Conservation (phyloP, 495 filamentous ascomycete genomes). For the Neurospora sp. region DNA sequence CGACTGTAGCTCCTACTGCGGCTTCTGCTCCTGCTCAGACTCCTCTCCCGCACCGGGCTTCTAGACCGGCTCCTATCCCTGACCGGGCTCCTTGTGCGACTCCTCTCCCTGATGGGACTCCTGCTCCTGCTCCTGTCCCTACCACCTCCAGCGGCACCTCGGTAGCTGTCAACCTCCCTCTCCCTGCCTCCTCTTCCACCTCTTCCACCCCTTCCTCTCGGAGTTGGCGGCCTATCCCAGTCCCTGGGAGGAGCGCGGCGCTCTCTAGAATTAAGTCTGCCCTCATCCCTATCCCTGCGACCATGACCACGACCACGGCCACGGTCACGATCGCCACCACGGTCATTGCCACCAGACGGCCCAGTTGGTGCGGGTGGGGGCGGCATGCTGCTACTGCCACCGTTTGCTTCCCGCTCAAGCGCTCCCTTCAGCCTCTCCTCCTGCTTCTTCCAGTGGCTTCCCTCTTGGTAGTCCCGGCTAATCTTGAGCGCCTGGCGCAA, state of each 20-base stretch:
- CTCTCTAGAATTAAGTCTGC: background rate
- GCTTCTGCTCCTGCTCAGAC: background rate
- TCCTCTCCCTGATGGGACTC: background rate
- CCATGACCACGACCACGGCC: background rate
- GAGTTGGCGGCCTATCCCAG: background rate
- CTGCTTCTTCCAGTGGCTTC: slow-evolving; percentile 60
- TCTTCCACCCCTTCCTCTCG: background rate
- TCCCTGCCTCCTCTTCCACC: slow-evolving; percentile 2
- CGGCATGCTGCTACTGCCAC: background rate
- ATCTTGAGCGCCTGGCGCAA: slow-evolving; percentile 84
- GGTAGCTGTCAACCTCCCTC: background rate
- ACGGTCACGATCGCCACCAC: background rate
- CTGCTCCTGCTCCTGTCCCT: background rate
- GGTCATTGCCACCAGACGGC: background rate
- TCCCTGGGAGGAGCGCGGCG: background rate
- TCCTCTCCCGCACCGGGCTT: background rate
- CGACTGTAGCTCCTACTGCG: background rate
- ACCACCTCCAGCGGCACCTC: background rate
- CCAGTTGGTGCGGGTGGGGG: background rate
- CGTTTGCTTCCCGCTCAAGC: slow-evolving; percentile 34
- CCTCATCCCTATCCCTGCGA: background rate
- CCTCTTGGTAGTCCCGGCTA: slow-evolving; percentile 77
- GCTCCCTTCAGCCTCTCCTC: slow-evolving; percentile 59
- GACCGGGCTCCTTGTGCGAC: background rate
- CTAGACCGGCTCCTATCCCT: background rate